Percentiles rank a stretch among this genome's conserved stretches.
Conservation (phyloP, 1,139 yeast species). For the Geotrichum candidum region DNA sequence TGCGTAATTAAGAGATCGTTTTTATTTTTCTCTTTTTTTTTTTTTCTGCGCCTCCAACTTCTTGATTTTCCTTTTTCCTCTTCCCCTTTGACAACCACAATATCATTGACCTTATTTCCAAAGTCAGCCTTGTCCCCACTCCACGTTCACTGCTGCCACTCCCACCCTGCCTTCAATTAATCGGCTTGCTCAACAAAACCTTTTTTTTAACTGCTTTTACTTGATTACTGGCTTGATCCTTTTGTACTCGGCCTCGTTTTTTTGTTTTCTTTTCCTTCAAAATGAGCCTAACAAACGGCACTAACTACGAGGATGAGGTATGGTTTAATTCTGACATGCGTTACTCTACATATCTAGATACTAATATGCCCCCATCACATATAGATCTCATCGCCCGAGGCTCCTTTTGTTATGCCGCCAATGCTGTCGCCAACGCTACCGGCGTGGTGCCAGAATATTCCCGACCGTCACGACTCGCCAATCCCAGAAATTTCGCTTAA, state of each 20-base stretch:
- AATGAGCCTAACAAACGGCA: neutral
- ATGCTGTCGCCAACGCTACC: slow-evolving; percentile 15
- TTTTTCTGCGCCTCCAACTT: slow-evolving; percentile 1
- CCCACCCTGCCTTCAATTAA: neutral
- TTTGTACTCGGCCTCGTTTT: neutral
- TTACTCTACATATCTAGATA: neutral
- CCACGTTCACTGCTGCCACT: neutral
- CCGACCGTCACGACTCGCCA: neutral
- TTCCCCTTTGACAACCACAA: neutral
- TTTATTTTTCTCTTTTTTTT: neutral
- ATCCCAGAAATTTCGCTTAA: neutral
- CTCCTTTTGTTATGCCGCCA: slow-evolving; percentile 9
- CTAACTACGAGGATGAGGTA: neutral
- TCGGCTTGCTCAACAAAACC: neutral
- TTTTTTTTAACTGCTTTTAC: neutral
- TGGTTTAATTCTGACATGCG: neutral
- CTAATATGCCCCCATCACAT: neutral
- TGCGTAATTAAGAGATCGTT: neutral
- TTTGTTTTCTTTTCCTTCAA: neutral
- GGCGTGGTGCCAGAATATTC: slow-evolving; percentile 9
- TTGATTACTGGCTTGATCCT: neutral
- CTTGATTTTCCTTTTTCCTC: neutral
- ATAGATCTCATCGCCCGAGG: neutral
- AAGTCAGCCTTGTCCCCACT: neutral
- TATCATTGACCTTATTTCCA: neutral